phyloP scores from a whole-genome alignment of 148 eudicot species.

The Chenopodium album region DNA sequence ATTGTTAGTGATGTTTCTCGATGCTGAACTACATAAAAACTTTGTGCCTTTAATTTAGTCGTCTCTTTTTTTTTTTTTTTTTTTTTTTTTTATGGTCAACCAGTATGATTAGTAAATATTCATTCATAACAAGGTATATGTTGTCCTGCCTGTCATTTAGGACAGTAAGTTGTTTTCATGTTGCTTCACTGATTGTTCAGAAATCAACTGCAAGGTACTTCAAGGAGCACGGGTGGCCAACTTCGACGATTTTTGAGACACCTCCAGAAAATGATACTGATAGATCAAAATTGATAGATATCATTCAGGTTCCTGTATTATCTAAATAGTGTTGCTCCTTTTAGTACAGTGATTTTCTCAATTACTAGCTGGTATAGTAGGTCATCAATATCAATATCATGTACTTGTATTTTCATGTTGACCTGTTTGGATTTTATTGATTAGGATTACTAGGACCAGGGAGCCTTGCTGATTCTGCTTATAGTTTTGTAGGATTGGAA shows the following conservation, averaged over 20 bases:
- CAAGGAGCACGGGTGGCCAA: constrained; percentile 97
- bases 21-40: neutral
- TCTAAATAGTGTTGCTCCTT: constrained; percentile 14
- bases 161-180: constrained; percentile 9
- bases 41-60: neutral
- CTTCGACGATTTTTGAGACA: constrained; percentile 56
- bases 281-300: constrained; percentile 71
- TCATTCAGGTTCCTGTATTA: constrained; percentile 58
- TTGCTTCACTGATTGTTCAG: constrained; percentile 33
- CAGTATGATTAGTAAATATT: neutral
- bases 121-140: neutral
- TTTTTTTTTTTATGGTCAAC: neutral
- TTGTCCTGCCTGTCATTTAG: neutral
- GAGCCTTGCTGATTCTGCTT: constrained; percentile 14
- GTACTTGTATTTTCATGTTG: too few species aligned
- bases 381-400: neutral
- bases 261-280: constrained; percentile 68
- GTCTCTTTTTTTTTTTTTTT: neutral
- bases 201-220: constrained; percentile 64
- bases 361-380: neutral
- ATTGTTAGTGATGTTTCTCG: neutral
- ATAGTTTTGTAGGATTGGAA: constrained; percentile 83
- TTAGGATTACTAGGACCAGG: too few species aligned
- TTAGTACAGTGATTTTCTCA: neutral
- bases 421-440: too few species aligned